phyloP scores from a whole-genome alignment of 1,139 yeast genomes.

The Candida anutae region DNA sequence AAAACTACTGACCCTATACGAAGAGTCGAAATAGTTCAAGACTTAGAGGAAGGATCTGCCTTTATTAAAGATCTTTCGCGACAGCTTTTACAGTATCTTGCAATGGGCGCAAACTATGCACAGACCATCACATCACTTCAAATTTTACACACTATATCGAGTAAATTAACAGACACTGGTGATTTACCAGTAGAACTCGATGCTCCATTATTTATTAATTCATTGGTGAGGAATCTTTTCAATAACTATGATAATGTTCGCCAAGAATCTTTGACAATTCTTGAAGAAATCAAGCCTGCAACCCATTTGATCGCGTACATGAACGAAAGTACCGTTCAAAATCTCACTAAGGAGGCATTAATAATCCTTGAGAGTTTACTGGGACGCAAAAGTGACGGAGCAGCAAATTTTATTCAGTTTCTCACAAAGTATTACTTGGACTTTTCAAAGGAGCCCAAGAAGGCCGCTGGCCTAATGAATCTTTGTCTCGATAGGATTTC shows the following conservation, averaged over 20 bases:
- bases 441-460: conserved; percentile 8
- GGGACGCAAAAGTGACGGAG: conserved; percentile 77
- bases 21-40: conserved; percentile 3
- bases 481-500: conserved; percentile 21
- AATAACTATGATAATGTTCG: conserved; percentile 77
- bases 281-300: conserved; percentile 29
- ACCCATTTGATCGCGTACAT: conserved; percentile 9
- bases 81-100: not conserved
- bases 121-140: conserved; percentile 45
- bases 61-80: not conserved
- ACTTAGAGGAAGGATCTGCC: not conserved
- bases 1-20: conserved; percentile 3
- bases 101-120: conserved; percentile 66
- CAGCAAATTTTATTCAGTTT: conserved; percentile 59
- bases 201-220: conserved; percentile 25
- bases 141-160: conserved; percentile 33
- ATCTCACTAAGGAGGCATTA: conserved; percentile 21
- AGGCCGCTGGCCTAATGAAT: conserved; percentile 18
- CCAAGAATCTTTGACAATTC: conserved; percentile 37
- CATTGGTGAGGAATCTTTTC: conserved; percentile 52
- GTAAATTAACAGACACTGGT: conserved; percentile 5
- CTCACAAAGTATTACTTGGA: conserved; percentile 20
- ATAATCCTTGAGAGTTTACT: conserved; percentile 31
- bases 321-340: conserved; percentile 26
- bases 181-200: conserved; percentile 13